Base-by-base conservation (phyloP, 1,284 basidiomycete genomes). In the Bondarzewia mesenterica region DNA sequence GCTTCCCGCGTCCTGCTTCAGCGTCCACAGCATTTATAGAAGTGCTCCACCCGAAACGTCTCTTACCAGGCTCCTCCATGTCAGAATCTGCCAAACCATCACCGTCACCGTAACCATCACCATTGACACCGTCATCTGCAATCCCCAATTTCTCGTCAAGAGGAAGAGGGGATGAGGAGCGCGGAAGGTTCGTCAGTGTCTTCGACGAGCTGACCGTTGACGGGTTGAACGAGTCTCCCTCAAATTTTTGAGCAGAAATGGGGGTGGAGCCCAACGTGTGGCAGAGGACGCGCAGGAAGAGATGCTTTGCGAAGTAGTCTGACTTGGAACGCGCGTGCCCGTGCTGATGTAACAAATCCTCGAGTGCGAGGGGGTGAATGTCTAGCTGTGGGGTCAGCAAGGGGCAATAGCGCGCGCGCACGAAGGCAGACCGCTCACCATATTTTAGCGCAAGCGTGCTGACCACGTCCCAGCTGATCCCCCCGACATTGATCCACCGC, bases 381-480 rank as follows among this genome's bases (percentile, higher is more conserved):
- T 81, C 81, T 82, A 42, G 45, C n/a, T n/a, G n/a, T n/a, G n/a
- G n/a, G n/a, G n/a, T 23, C 23, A 40, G 40, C 42, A 27, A 25
- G 21, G 35, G 29, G 18, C 39, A 44, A 38, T 37, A 41, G 26
- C 5, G 26, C 26, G 35, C 23, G 46, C 5, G 10, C 7, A 6
- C 16, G 45, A 10, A 36, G n/a, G 8, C 26, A 14, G 29, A 35
- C 14, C n/a, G 56, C 69, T 35, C 50, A 80, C 80, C 71, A 57
- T 83, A 84, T 59, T 73, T 75, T 48, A 84, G 62, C 20, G 82
- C 77, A 32, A 85, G 60, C 1, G 75, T 72, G 54, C 79, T 82
- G 52, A 86, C 71, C 10, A 86, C 78, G 58, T 85, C 82, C 81
- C 82, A 86, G 52, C 78, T 82, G 45, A 85, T 67, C 2, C 82